Conservation (phyloP, 257 asterid species). For the Dorcoceras hygrometricum region DNA sequence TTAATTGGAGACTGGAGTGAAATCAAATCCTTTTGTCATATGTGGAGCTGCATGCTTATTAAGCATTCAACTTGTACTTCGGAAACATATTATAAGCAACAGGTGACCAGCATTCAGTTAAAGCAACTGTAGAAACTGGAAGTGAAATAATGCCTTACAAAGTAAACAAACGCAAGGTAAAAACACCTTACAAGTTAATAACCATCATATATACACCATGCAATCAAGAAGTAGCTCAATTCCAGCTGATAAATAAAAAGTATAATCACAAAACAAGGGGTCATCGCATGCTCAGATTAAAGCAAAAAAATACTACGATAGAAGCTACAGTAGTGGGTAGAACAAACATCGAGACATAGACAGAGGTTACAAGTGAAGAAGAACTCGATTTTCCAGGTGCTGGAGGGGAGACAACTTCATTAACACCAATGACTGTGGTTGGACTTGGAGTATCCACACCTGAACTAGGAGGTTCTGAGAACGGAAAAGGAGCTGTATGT, state of each 20-base stretch:
- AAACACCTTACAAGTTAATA: neutral
- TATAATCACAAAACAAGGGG: slow-evolving; percentile 13
- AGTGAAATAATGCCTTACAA: neutral
- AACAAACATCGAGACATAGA: slow-evolving; percentile 28
- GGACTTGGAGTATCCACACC: slow-evolving; percentile 44
- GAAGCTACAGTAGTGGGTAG: slow-evolving; percentile 18
- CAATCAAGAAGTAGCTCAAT: slow-evolving; percentile 16
- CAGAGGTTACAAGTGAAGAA: slow-evolving; percentile 24
- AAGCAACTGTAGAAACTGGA: neutral
- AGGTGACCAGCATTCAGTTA: neutral
- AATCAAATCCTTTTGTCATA: neutral
- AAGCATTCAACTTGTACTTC: neutral
- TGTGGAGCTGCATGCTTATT: neutral
- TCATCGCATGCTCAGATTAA: slow-evolving; percentile 30
- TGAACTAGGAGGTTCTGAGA: slow-evolving; percentile 41
- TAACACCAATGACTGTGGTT: slow-evolving; percentile 25
- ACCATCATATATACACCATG: neutral
- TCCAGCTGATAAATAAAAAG: slow-evolving; percentile 10
- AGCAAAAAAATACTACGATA: slow-evolving; percentile 23
- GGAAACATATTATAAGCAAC: neutral
- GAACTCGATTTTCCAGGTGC: slow-evolving; percentile 44
- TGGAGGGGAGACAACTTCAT: slow-evolving; percentile 39
- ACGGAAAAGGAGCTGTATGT: slow-evolving; percentile 57
- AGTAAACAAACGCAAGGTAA: neutral
- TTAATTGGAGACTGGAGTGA: no score